These are phyloP conservation scores for Canariomyces notabilis DNA, from an alignment of 2,329 filamentous ascomycete genomes.

Conservation along the genomic window DNA sequence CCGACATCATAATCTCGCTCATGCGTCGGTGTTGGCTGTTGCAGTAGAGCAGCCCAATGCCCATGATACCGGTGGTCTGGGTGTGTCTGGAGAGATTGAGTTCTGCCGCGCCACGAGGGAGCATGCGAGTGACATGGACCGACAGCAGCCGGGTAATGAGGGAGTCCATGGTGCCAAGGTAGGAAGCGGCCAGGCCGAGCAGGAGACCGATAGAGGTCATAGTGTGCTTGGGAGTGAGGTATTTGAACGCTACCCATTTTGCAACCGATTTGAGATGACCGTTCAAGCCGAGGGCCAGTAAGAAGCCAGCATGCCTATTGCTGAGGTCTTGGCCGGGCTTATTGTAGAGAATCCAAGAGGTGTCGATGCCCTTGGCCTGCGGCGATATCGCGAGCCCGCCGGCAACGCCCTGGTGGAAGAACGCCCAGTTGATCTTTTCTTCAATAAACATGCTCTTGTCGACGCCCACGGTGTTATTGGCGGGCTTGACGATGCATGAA, in stretches of 20 bases:
- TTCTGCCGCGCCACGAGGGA: slow-evolving; percentile 87
- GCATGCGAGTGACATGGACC: slow-evolving; percentile 91
- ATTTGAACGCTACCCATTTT: slow-evolving; percentile 99
- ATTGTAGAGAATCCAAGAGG: slow-evolving; percentile 98
- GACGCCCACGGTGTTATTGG: slow-evolving; percentile 87
- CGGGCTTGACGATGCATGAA: slow-evolving; percentile 85
- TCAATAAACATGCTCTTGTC: slow-evolving; percentile 85
- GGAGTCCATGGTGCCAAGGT: slow-evolving; percentile 95
- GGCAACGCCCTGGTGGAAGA: slow-evolving; percentile 95
- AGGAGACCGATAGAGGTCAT: slow-evolving; percentile 98
- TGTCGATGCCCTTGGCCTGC: slow-evolving; percentile 88
- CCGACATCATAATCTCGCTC: slow-evolving; percentile 98
- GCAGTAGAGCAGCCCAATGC: slow-evolving; percentile 89
- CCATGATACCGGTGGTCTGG: slow-evolving; percentile 95
- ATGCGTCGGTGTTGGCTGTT: slow-evolving; percentile 95
- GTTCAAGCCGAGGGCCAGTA: slow-evolving; percentile 86
- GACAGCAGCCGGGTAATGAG: slow-evolving; percentile 88
- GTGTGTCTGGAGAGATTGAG: slow-evolving; percentile 88
- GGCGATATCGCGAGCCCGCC: slow-evolving; percentile 86
- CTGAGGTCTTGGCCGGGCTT: slow-evolving; percentile 81
- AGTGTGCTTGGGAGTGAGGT: slow-evolving; percentile 96
- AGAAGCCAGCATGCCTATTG: slow-evolving; percentile 91
- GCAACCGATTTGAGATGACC: slow-evolving; percentile 91
- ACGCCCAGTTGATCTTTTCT: slow-evolving; percentile 97
- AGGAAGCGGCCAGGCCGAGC: slow-evolving; percentile 85